These are phyloP conservation scores for Saraca asoca DNA, from an alignment of 331 rosid species.

Conservation along the genomic window DNA sequence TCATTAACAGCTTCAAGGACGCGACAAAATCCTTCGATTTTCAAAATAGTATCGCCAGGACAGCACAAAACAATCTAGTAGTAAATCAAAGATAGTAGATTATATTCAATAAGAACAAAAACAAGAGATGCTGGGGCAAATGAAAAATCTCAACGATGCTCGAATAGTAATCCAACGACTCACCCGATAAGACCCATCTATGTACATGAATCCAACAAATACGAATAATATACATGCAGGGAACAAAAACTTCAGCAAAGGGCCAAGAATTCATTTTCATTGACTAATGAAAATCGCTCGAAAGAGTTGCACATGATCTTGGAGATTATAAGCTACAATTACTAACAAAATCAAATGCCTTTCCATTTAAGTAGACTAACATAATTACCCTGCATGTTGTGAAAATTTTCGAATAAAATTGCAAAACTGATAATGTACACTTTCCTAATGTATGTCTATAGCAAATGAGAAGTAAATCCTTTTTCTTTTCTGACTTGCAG, in stretches of 20 bases:
- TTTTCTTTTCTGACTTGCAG: conserved; percentile 43
- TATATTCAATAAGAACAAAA: too few relatives aligned
- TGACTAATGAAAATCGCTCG: conserved; percentile 28
- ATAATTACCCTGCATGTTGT: conserved; percentile 35
- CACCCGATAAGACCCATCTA: not conserved
- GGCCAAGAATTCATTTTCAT: conserved; percentile 32
- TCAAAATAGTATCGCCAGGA: too few relatives aligned
- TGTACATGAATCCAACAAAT: not conserved
- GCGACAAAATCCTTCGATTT: too few relatives aligned
- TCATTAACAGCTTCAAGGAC: too few relatives aligned
- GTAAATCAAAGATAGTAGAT: too few relatives aligned
- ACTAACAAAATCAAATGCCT: conserved; percentile 41
- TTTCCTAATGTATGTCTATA: conserved; percentile 62
- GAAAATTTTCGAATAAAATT: conserved; percentile 49
- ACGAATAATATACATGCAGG: conserved; percentile 1
- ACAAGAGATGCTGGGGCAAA: not conserved
- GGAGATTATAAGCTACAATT: conserved; percentile 33
- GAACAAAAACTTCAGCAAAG: conserved; percentile 9
- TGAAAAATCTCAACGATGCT: not conserved
- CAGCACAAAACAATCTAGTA: too few relatives aligned
- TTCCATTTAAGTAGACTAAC: conserved; percentile 29
- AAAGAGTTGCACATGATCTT: conserved; percentile 37
- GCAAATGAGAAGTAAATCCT: conserved; percentile 41
- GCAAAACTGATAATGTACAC: conserved; percentile 88
- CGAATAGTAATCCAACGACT: not conserved